Evolutionary conservation across 768 basidiomycete genomes (phyloP), one percentile per base, ranked within the genome.

Genomic region (Naganishia randhawae): DNA sequence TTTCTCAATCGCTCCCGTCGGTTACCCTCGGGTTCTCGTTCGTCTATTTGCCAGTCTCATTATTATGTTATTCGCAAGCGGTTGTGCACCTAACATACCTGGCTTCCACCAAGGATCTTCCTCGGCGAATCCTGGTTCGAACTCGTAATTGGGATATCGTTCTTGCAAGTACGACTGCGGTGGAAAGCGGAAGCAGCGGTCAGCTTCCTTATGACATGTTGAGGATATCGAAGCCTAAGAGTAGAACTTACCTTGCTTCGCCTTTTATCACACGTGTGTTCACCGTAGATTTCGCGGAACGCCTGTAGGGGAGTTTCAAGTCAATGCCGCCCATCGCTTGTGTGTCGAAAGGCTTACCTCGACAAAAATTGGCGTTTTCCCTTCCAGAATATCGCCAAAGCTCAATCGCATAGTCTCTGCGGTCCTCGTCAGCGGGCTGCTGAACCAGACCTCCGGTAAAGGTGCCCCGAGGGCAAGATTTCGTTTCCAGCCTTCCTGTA

Each of bases 181-280:
- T 27, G 2, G 37, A 10, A 9, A 27, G n/a, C 3, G n/a, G 3
- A 7, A 11, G n/a, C 35, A 35, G 17, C 9, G 17, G 25, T 62
- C 25, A 62, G 35, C n/a, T 22, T 7, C 5, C 31, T 54, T 5
- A 54, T 4, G 19, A 37, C 16, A 2, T 32, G 27, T 17, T 17
- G 16, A n/a, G 4, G 25, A 48, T 48, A 22, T 19, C n/a, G n/a
- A n/a, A n/a, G n/a, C 41, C 14, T 48, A 22, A 33, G 32, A 37
- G 19, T 4, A n/a, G 14, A 16, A 67, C 75, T 67, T 64, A 76
- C 77, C 72, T 72, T 75, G 1, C 71, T 62, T 11, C 75, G 72
- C 45, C 78, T 55, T 69, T 73, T 71, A 64, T 79, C 78, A 65
- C 78, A 79, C 22, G 78, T 79, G 67, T 79, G 78, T 69, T 71